Percentiles rank a stretch among this genome's conserved stretches.
Evolutionary conservation across 2,329 filamentous ascomycete species (phyloP).

Genomic region (Trichoderma sp.): DNA sequence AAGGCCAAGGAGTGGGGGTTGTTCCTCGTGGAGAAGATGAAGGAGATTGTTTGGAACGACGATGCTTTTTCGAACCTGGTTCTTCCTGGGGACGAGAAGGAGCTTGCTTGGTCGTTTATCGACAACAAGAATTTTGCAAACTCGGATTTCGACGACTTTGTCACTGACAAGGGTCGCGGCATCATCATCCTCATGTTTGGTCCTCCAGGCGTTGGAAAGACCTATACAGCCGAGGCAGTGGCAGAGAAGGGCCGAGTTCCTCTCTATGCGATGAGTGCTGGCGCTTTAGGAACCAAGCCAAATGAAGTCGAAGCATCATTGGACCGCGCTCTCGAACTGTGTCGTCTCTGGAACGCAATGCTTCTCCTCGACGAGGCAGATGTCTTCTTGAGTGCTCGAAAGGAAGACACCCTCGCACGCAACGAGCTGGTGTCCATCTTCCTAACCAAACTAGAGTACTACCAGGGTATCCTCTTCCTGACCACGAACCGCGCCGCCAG

Average conservation of each 20-base stretch:
- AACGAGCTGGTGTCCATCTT: conserved; percentile 41
- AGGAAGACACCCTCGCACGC: conserved; percentile 31
- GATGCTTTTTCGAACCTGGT: conserved; percentile 37
- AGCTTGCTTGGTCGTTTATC: conserved; percentile 39
- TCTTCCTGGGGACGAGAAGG: conserved; percentile 36
- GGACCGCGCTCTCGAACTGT: conserved; percentile 31
- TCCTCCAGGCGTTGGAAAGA: conserved; percentile 46
- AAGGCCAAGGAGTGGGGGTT: conserved; percentile 33
- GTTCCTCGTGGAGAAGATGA: conserved; percentile 19
- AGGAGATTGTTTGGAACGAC: conserved; percentile 35
- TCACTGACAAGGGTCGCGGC: conserved; percentile 38
- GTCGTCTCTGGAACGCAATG: conserved; percentile 48
- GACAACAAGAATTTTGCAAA: conserved; percentile 33
- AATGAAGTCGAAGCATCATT: conserved; percentile 32
- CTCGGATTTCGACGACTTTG: conserved; percentile 27
- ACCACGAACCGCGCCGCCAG: background rate
- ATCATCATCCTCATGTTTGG: conserved; percentile 46
- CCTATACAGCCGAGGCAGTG: conserved; percentile 41
- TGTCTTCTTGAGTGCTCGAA: conserved; percentile 37
- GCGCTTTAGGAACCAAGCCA: conserved; percentile 30
- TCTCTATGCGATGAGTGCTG: background rate
- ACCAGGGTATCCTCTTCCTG: conserved; percentile 30
- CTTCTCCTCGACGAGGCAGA: conserved; percentile 44
- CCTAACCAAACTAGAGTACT: conserved; percentile 36
- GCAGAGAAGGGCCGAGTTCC: conserved; percentile 31